These are phyloP conservation scores for Claviceps pazoutovae DNA, from an alignment of 2,329 filamentous ascomycete species.

Conservation along the genomic window DNA sequence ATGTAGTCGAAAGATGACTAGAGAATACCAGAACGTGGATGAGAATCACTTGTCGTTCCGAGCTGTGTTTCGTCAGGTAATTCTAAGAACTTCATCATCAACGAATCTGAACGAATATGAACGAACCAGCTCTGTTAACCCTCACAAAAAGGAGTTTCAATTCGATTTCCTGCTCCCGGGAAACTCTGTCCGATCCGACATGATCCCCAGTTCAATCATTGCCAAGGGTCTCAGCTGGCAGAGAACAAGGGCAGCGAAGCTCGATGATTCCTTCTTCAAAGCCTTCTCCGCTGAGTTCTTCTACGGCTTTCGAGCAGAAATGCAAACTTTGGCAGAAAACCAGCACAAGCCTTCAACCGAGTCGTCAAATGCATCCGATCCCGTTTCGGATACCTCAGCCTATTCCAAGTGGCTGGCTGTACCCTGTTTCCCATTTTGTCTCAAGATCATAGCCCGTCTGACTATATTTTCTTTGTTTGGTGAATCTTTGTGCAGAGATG, in stretches of 20 bases:
- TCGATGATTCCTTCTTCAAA: constrained; percentile 6
- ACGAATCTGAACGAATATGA: too few species aligned
- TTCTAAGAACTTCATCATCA: too few species aligned
- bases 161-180: constrained; percentile 3
- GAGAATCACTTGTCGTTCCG: constrained; percentile 7
- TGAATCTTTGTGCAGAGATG: constrained; percentile 6
- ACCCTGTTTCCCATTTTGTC: constrained; percentile 7
- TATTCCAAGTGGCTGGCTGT: not conserved
- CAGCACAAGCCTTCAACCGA: not conserved
- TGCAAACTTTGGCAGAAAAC: not conserved
- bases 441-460: constrained; percentile 7
- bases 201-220: constrained; percentile 7
- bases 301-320: constrained; percentile 5
- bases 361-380: too few species aligned
- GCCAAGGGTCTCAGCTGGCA: constrained; percentile 9
- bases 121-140: too few species aligned
- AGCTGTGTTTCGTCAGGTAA: constrained; percentile 1
- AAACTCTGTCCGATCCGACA: not conserved
- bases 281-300: constrained; percentile 7
- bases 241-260: constrained; percentile 5
- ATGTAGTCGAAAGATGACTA: constrained; percentile 7
- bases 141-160: constrained; percentile 6
- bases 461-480: constrained; percentile 7
- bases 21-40: constrained; percentile 7
- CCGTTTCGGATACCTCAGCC: too few species aligned